Evolutionary conservation across 768 basidiomycete species (phyloP).

Genomic region (Auriscalpium vulgare): DNA sequence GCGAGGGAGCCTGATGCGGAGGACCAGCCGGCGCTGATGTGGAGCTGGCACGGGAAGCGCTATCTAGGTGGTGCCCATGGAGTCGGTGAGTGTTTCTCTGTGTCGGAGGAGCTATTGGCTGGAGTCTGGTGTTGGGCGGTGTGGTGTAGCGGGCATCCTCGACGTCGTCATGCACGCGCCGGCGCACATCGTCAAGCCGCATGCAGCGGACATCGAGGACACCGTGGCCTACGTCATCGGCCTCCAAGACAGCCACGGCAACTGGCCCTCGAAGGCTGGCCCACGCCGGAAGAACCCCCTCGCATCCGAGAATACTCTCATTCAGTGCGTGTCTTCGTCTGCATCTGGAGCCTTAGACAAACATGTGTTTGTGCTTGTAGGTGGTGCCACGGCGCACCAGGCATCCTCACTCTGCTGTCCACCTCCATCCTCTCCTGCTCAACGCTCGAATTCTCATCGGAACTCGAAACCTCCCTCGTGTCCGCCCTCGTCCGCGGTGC

Average conservation of each 20-base stretch:
- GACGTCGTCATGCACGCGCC: slow-evolving; percentile 43
- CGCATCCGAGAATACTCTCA: slow-evolving; percentile 27
- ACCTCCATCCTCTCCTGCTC: slow-evolving; percentile 17
- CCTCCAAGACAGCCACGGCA: slow-evolving; percentile 38
- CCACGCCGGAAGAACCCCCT: slow-evolving; percentile 3
- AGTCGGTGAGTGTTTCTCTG: slow-evolving; percentile 32
- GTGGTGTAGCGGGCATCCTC: slow-evolving; percentile 40
- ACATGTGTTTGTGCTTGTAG: slow-evolving; percentile 19
- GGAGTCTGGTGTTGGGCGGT: not conserved
- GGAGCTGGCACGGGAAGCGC: slow-evolving; percentile 49
- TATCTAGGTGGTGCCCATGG: slow-evolving; percentile 56
- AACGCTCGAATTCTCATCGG: slow-evolving; percentile 15
- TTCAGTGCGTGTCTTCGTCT: slow-evolving; percentile 32
- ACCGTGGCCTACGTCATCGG: slow-evolving; percentile 42
- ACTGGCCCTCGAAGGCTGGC: slow-evolving; percentile 42
- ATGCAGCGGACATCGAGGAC: slow-evolving; percentile 32
- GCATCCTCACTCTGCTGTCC: slow-evolving; percentile 38
- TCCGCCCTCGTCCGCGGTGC: slow-evolving; percentile 21
- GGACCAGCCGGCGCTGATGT: slow-evolving; percentile 41
- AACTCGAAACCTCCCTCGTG: not conserved
- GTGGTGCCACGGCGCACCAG: slow-evolving; percentile 56
- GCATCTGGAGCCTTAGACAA: not conserved
- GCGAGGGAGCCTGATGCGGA: slow-evolving; percentile 18
- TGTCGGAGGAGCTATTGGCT: not conserved
- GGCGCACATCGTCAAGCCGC: slow-evolving; percentile 23